phyloP scores from a whole-genome alignment of 208 protist species.

The Willaertia magna region DNA sequence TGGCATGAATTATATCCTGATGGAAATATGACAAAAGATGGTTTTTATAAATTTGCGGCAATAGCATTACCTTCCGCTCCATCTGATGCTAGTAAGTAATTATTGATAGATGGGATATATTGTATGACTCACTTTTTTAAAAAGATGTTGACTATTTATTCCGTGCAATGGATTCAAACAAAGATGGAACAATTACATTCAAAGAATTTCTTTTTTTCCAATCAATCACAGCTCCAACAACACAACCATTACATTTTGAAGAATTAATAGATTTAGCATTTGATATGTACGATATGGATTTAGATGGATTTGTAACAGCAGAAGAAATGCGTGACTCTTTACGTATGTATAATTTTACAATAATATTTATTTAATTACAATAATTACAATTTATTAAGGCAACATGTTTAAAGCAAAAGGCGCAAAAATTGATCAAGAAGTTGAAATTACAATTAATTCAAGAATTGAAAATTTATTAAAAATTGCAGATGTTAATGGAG shows the following conservation, averaged over 20 bases:
- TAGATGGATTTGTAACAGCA: neutral
- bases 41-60: neutral
- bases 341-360: too few relatives aligned
- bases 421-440: neutral
- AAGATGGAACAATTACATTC: neutral
- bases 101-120: too few relatives aligned
- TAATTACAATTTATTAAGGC: too few relatives aligned
- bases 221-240: neutral
- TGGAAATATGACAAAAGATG: neutral
- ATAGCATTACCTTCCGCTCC: neutral
- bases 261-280: conserved; percentile 1
- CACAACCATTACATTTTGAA: neutral
- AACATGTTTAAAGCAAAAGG: conserved; percentile 6
- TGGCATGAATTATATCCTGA: neutral
- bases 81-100: neutral
- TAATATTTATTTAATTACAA: too few relatives aligned
- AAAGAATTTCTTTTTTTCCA: conserved; percentile 8
- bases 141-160: conserved; percentile 6
- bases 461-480: conserved; percentile 1
- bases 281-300: neutral
- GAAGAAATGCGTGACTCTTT: conserved; percentile 3
- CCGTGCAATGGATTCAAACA: neutral
- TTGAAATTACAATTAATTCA: neutral
- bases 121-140: too few relatives aligned
- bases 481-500: neutral